Percentiles rank a stretch among this genome's conserved stretches.
phyloP scores from a whole-genome alignment of 202 grass and related monocot genomes.

The Thinopyrum obtusiflorum region DNA sequence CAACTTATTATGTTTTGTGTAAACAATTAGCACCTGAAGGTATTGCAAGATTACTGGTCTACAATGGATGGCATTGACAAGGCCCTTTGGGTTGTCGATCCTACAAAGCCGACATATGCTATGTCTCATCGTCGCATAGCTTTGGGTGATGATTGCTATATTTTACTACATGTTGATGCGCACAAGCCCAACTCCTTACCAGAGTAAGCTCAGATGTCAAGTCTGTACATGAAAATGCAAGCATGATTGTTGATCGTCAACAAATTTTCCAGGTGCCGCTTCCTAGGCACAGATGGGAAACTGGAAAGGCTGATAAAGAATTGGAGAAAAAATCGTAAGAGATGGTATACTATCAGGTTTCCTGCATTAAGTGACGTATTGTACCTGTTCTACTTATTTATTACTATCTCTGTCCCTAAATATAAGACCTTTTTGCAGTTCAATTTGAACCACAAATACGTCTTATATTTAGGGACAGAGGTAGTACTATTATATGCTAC shows the following conservation, averaged over 20 bases:
- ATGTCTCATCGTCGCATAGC: constrained; percentile 52
- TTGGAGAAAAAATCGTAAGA: constrained; percentile 74
- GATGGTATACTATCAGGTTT: constrained; percentile 54
- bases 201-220: constrained; percentile 61
- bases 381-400: neutral
- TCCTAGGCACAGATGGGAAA: constrained; percentile 62
- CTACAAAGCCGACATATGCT: constrained; percentile 44
- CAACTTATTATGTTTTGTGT: neutral
- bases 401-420: no score
- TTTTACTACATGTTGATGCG: constrained; percentile 60
- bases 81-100: constrained; percentile 61
- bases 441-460: no score
- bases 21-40: constrained; percentile 60
- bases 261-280: constrained; percentile 55
- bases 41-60: constrained; percentile 67
- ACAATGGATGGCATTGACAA: constrained; percentile 80
- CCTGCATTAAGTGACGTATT: neutral
- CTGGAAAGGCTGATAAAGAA: constrained; percentile 52
- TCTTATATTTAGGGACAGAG: no score
- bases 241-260: constrained; percentile 5
- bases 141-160: constrained; percentile 67
- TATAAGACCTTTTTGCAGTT: no score
- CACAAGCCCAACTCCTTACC: constrained; percentile 54
- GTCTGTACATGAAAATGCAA: constrained; percentile 20
- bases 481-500: neutral